Base-by-base conservation (phyloP, 1,284 basidiomycete species). In the Puccinia brachypodii region DNA sequence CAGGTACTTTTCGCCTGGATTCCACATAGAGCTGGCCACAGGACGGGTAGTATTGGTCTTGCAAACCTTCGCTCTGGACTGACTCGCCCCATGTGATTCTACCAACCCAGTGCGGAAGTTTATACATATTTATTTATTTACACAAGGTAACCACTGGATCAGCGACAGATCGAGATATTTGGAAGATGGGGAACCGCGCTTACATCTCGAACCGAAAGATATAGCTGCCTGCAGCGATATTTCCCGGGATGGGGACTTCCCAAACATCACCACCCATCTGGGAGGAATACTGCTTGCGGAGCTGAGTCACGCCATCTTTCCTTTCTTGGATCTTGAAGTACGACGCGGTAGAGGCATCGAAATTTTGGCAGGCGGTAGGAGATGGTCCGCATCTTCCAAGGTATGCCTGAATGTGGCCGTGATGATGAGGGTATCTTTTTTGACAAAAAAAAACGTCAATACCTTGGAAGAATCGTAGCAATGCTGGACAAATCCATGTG, bases 161-260 rank as follows among this genome's bases (percentile, higher is more conserved):
- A 42, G 64, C 64, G 31, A 11, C 31, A 58, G 38, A 4, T 40
- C 4, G 28, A 40, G 53, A 44, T 40, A 44, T 0, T 28, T 19
- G 36, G 31, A 33, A 33, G 28, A 38, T 28, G 0, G 19, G 71
- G 11, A 56, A 53, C 11, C 38, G 2, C 3, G 42, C 78, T 73
- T 60, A 80, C 78, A 80, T 71, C 28, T 80, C 78, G 31, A 72
- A 80, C n/a, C 78, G 66, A 25, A 80, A 80, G n/a, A 80, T 80
- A 58, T 80, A 80, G 56, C 78, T 80, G 64, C 68, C 78, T 38
- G 69, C 19, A 60, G 78, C 50, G 4, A 80, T 56, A 13, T 62
- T 38, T 13, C 7, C 31, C 11, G 78, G 78, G 58, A 80, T 80
- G 11, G 53, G 50, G 25, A 80, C 69, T 22, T 72, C 78, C 78